Percentiles rank a stretch among this genome's conserved stretches.
Evolutionary conservation across 106 monocot species (phyloP).

Genomic region (Alisma plantagoaquatica): DNA sequence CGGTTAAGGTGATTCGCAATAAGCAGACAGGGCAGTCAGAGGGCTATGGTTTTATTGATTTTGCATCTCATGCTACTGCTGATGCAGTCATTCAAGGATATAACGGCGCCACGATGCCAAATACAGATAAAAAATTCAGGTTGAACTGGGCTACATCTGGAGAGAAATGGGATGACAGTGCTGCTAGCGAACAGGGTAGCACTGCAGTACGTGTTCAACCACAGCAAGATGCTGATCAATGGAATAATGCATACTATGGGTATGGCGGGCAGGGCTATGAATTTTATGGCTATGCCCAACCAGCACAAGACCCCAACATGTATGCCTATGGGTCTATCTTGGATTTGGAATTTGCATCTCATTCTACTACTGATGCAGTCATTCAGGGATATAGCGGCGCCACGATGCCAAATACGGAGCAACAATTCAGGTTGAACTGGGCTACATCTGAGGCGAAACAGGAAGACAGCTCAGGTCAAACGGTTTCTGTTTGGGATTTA

Average conservation of each 20-base stretch:
- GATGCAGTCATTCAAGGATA: slow-evolving; percentile 62
- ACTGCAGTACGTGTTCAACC: too few relatives aligned
- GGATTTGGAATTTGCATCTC: slow-evolving; percentile 34
- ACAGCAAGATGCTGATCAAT: too few relatives aligned
- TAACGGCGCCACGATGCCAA: slow-evolving; percentile 82
- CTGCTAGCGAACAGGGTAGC: too few relatives aligned
- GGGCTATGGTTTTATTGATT: slow-evolving; percentile 93
- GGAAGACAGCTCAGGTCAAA: slow-evolving; percentile 58
- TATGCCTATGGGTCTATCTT: too few relatives aligned
- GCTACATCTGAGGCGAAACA: slow-evolving; percentile 65
- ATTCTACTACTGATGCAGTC: slow-evolving; percentile 59
- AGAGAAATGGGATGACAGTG: slow-evolving; percentile 60
- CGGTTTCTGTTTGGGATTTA: slow-evolving; percentile 84
- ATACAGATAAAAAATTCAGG: slow-evolving; percentile 48
- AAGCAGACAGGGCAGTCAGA: slow-evolving; percentile 64
- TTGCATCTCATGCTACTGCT: slow-evolving; percentile 50
- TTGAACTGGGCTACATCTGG: slow-evolving; percentile 84
- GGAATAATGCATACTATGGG: too few relatives aligned
- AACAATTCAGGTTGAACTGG: slow-evolving; percentile 76
- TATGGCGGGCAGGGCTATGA: too few relatives aligned
- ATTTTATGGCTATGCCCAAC: too few relatives aligned
- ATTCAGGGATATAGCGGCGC: slow-evolving; percentile 74
- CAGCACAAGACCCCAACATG: too few relatives aligned
- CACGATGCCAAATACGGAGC: slow-evolving; percentile 65
- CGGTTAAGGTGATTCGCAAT: slow-evolving; percentile 77